A percentile compares a stretch with the other conserved stretches of the same genome.
phyloP scores from a whole-genome alignment of 495 filamentous ascomycete species.

The Xylaria telfairii region DNA sequence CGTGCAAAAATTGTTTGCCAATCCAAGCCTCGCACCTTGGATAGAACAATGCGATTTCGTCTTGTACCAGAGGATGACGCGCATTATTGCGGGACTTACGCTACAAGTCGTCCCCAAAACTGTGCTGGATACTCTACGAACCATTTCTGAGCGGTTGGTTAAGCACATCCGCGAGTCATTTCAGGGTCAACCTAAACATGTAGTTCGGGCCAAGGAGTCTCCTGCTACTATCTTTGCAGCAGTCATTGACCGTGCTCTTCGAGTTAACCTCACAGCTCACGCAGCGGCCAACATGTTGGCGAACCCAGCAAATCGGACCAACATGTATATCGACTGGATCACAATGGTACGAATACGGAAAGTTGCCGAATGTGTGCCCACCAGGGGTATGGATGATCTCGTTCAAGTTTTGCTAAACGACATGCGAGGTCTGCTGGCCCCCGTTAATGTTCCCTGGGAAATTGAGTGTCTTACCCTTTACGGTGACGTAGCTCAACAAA shows the following conservation, averaged over 20 bases:
- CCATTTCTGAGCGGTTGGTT: conserved; percentile 79
- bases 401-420: conserved; percentile 76
- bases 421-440: conserved; percentile 72
- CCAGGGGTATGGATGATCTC: conserved; percentile 68
- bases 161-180: conserved; percentile 80
- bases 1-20: conserved; percentile 90
- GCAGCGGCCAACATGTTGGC: conserved; percentile 79
- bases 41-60: conserved; percentile 93
- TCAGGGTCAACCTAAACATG: conserved; percentile 78
- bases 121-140: conserved; percentile 82
- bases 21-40: conserved; percentile 85
- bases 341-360: conserved; percentile 75
- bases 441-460: conserved; percentile 61
- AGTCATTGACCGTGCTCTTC: conserved; percentile 80
- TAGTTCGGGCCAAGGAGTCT: conserved; percentile 81
- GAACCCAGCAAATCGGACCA: conserved; percentile 74
- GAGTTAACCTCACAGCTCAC: conserved; percentile 90
- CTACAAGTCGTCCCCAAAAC: conserved; percentile 86
- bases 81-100: conserved; percentile 81
- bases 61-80: conserved; percentile 95
- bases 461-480: conserved; percentile 60
- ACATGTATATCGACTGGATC: conserved; percentile 95
- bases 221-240: conserved; percentile 90
- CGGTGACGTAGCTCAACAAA: conserved; percentile 55
- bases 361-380: conserved; percentile 65